A percentile compares a stretch with the other conserved stretches of the same genome.
These are phyloP conservation scores for Coemansia sp. DNA, from an alignment of 192 early-diverging fungal species.

Conservation along the genomic window DNA sequence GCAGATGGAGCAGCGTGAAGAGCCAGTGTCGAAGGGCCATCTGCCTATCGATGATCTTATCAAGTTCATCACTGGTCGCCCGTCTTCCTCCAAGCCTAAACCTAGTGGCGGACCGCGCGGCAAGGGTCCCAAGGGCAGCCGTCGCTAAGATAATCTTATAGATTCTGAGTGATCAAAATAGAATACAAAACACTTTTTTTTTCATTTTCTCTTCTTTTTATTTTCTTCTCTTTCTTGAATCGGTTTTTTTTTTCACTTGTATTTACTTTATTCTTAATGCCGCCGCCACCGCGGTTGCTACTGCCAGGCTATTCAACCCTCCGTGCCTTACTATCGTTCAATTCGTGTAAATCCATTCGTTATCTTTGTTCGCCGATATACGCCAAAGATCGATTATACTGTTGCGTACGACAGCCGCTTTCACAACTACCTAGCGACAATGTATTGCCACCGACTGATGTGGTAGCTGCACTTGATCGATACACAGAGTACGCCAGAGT, in stretches of 20 bases:
- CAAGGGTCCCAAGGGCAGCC: conserved; percentile 44
- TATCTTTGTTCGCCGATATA: background rate
- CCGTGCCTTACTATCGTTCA: background rate
- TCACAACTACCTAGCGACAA: background rate
- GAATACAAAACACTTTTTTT: background rate
- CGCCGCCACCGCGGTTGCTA: background rate
- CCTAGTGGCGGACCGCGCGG: conserved; percentile 44
- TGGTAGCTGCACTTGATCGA: background rate
- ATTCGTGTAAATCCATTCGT: background rate
- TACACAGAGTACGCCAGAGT: background rate
- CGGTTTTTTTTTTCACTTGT: background rate
- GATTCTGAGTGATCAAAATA: background rate
- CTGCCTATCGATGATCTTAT: conserved; percentile 80
- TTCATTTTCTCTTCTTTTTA: background rate
- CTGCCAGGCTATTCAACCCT: background rate
- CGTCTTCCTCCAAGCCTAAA: conserved; percentile 24
- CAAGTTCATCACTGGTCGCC: conserved; percentile 64
- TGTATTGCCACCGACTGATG: background rate
- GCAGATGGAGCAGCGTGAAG: conserved; percentile 46
- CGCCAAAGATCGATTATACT: background rate
- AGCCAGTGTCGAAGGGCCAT: conserved; percentile 63
- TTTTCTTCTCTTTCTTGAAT: background rate
- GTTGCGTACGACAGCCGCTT: background rate
- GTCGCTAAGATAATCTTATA: conserved; percentile 11
- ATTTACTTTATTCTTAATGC: conserved; percentile 8